Conservation (phyloP, 352 stramenopile species). For the Ophiocytium majus region DNA sequence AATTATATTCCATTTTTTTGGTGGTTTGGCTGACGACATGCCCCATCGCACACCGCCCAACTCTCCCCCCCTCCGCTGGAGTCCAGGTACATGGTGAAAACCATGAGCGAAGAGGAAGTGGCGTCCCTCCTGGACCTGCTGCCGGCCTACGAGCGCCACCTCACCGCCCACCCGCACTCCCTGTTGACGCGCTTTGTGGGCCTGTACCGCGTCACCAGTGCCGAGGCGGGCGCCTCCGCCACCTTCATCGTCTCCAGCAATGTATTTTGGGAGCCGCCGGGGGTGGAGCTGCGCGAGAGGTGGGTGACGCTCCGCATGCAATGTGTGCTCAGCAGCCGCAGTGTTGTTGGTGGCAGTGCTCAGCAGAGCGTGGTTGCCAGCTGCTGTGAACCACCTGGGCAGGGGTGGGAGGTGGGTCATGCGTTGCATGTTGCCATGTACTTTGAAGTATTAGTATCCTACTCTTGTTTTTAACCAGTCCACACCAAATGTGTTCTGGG, state of each 20-base stretch:
- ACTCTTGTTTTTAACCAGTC: too few species aligned
- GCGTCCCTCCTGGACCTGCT: conserved; percentile 43
- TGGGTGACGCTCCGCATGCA: too few species aligned
- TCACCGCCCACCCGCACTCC: conserved; percentile 15
- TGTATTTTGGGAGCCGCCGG: conserved; percentile 34
- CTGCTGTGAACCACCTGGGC: too few species aligned
- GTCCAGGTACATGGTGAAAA: conserved; percentile 5
- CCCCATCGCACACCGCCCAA: not conserved
- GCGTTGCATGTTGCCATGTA: too few species aligned
- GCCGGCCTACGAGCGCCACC: conserved; percentile 31
- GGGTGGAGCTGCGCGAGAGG: conserved; percentile 31
- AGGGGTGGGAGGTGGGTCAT: too few species aligned
- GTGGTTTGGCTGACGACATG: not conserved
- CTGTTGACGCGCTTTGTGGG: conserved; percentile 46
- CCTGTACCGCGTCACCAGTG: conserved; percentile 35
- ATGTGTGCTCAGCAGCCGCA: too few species aligned
- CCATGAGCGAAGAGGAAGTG: conserved; percentile 25
- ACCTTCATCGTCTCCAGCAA: conserved; percentile 40
- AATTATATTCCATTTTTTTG: not conserved
- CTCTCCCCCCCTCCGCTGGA: too few species aligned
- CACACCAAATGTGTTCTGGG: conserved; percentile 52
- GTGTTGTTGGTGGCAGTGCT: too few species aligned
- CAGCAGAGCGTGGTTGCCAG: too few species aligned
- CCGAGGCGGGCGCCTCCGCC: conserved; percentile 22
- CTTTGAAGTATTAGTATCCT: too few species aligned